Conservation (phyloP, 1,139 yeast species). For the Hyphopichia burtonii region DNA sequence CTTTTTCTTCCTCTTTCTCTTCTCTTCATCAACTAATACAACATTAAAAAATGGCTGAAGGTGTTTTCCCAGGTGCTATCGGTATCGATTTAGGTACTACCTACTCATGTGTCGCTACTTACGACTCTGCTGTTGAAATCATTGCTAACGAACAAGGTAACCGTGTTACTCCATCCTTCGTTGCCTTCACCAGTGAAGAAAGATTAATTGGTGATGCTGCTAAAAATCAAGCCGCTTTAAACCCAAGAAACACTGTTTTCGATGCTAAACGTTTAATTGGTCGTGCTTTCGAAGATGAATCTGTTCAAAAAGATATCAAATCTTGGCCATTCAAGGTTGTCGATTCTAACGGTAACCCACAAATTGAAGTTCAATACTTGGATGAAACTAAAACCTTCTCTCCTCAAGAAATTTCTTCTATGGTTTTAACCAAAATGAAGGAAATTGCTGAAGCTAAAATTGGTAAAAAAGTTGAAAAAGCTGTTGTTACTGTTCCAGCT, state of each 20-base stretch:
- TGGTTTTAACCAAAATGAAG: constrained; percentile 97
- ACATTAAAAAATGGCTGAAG: constrained; percentile 76
- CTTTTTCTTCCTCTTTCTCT: constrained; percentile 13
- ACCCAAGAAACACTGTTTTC: constrained; percentile 95
- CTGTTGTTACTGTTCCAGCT: constrained; percentile 96
- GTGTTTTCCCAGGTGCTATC: constrained; percentile 99
- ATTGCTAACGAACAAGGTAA: constrained; percentile 99
- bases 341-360: constrained; percentile 83
- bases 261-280: constrained; percentile 98
- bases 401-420: constrained; percentile 96
- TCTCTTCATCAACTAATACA: constrained; percentile 13
- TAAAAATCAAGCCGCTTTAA: constrained; percentile 97
- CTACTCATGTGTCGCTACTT: constrained; percentile 97
- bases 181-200: constrained; percentile 96
- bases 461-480: constrained; percentile 91
- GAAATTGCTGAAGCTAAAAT: constrained; percentile 96
- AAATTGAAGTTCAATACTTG: constrained; percentile 89
- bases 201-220: constrained; percentile 99
- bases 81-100: constrained; percentile 99
- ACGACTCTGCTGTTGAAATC: constrained; percentile 85
- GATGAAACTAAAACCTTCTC: constrained; percentile 93
- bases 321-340: constrained; percentile 96
- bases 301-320: constrained; percentile 94
- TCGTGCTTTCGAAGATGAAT: constrained; percentile 86
- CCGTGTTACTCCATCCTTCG: constrained; percentile 98